These are phyloP conservation scores for Spencermartinsiella ligniputridi DNA, from an alignment of 1,139 yeast genomes.

Conservation along the genomic window DNA sequence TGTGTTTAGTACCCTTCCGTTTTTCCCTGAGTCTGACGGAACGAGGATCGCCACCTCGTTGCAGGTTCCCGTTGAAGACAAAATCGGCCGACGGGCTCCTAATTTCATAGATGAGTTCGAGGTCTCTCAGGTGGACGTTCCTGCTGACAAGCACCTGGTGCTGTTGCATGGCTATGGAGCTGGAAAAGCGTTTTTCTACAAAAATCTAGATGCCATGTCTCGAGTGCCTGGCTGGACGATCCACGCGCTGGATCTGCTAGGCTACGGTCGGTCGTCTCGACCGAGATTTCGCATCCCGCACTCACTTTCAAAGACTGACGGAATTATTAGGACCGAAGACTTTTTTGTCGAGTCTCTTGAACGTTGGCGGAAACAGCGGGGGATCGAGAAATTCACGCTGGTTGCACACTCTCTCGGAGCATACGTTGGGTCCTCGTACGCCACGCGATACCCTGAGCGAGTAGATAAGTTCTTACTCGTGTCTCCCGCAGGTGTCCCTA, in stretches of 20 bases:
- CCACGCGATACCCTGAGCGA: slow-evolving; percentile 63
- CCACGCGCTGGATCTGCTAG: slow-evolving; percentile 78
- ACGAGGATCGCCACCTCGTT: slow-evolving; percentile 46
- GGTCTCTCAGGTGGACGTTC: slow-evolving; percentile 24
- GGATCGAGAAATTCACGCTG: slow-evolving; percentile 52
- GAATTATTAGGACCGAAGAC: slow-evolving; percentile 51
- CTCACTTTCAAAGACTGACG: slow-evolving; percentile 26
- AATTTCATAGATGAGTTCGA: slow-evolving; percentile 57
- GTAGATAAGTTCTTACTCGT: slow-evolving; percentile 66
- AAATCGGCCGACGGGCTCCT: slow-evolving; percentile 14
- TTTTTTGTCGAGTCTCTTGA: slow-evolving; percentile 83
- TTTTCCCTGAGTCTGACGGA: slow-evolving; percentile 49
- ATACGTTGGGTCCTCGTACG: slow-evolving; percentile 73
- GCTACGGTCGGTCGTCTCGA: slow-evolving; percentile 76
- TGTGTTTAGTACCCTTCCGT: slow-evolving; percentile 53
- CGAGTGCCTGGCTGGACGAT: slow-evolving; percentile 41
- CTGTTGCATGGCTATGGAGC: slow-evolving; percentile 93
- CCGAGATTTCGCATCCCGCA: slow-evolving; percentile 42
- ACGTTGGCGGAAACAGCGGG: slow-evolving; percentile 64
- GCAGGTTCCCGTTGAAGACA: slow-evolving; percentile 45
- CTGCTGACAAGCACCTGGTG: slow-evolving; percentile 40
- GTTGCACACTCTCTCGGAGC: slow-evolving; percentile 96
- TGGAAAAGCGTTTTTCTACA: slow-evolving; percentile 76
- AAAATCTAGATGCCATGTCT: slow-evolving; percentile 56
- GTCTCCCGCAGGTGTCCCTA: slow-evolving; percentile 83